Base-by-base conservation (phyloP, 2,329 filamentous ascomycete species). In the Colletotrichum australisinense region DNA sequence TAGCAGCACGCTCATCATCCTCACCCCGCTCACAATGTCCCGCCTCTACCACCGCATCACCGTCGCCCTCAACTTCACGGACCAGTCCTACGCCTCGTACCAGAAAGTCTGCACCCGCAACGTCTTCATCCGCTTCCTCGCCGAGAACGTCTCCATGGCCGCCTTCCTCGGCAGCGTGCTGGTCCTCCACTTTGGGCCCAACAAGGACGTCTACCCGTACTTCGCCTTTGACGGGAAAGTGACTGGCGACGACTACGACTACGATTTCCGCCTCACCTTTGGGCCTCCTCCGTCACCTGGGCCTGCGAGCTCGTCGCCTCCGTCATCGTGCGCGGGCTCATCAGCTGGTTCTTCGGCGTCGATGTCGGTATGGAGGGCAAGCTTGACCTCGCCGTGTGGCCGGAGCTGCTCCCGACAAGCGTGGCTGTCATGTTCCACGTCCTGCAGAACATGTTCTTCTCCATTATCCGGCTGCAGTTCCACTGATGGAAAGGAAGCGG, bases 401-500 rank as follows among this genome's bases (percentile, higher is more conserved):
- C 91, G 2, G 91, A 93, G 83, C 81, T 93, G 77, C 81, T 93
- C 77, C 91, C 91, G 22, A 92, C 91, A 3, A 89, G 89, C 67
- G 89, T 92, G 24, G 90, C 89, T 26, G 91, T 93, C 26, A 90
- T 90, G 84, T 83, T 93, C 79, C 91, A 93, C 77, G 91, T 93
- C 63, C 79, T 93, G 81, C 91, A 93, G 82, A 93, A 93, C 80
- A 93, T 93, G 91, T 81, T 93, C 69, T 93, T 93, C 82, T 91
- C 90, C 58, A 93, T 93, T 77, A 89, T 93, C 46, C 87, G 91
- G 75, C 82, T 93, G 78, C 87, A 89, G 75, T 93, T 93, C 76
- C 84, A 64, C 28, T 74, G 35, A 66, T 35, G 19, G 19, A 49
- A 49, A 46, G 5, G 5, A 11, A 22, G 14, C 7, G 24, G 16